These are phyloP conservation scores for Phytophthora rubi DNA, from an alignment of 352 stramenopile genomes.

Conservation along the genomic window DNA sequence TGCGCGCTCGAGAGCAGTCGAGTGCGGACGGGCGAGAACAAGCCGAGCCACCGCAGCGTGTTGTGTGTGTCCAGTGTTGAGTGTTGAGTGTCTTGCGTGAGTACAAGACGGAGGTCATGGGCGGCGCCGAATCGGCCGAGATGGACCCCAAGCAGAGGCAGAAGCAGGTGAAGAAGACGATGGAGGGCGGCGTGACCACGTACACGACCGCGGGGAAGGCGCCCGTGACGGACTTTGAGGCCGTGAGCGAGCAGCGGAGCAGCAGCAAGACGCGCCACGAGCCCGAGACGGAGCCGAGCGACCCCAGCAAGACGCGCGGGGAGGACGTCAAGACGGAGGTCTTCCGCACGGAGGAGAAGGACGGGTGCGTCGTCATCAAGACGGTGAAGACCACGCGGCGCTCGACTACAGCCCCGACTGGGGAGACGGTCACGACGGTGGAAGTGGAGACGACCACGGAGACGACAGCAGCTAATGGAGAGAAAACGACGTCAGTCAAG, in stretches of 20 bases:
- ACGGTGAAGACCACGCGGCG: no score
- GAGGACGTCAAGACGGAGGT: slow-evolving; percentile 29
- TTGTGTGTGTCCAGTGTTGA: slow-evolving; percentile 32
- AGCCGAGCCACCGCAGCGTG: slow-evolving; percentile 21
- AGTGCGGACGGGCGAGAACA: slow-evolving; percentile 20
- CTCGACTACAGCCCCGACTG: neutral
- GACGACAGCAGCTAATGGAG: slow-evolving; percentile 22
- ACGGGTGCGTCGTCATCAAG: neutral
- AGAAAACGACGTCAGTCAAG: slow-evolving; percentile 21
- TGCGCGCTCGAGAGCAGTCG: slow-evolving; percentile 21
- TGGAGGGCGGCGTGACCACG: slow-evolving; percentile 36
- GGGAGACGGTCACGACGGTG: slow-evolving; percentile 3
- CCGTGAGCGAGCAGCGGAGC: slow-evolving; percentile 32
- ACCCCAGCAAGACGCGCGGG: slow-evolving; percentile 15
- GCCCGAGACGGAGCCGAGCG: slow-evolving; percentile 17
- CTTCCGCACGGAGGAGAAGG: slow-evolving; percentile 18
- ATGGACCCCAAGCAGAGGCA: slow-evolving; percentile 29
- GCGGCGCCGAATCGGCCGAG: slow-evolving; percentile 35
- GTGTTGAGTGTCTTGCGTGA: slow-evolving; percentile 18
- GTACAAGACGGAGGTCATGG: slow-evolving; percentile 19
- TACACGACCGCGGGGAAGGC: slow-evolving; percentile 25
- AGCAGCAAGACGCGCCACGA: slow-evolving; percentile 11
- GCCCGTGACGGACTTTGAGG: slow-evolving; percentile 34
- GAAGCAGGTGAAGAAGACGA: slow-evolving; percentile 16
- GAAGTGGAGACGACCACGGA: slow-evolving; percentile 31